A percentile compares a stretch with the other conserved stretches of the same genome.
Evolutionary conservation across 1,284 basidiomycete species (phyloP).

Genomic region (Takashimella tepidaria): DNA sequence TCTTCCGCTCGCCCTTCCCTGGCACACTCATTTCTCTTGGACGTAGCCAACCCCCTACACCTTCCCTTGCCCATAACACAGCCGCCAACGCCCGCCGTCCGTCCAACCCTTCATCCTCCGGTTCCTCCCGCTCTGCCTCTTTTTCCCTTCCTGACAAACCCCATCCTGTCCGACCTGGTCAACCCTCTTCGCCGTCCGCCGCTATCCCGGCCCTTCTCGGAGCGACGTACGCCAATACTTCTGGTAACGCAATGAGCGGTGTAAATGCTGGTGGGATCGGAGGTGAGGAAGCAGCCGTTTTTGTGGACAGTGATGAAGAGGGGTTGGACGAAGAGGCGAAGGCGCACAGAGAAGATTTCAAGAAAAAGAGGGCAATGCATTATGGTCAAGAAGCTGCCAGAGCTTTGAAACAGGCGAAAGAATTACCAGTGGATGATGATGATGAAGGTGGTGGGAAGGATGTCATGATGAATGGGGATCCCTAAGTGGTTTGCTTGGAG

Average conservation of each 20-base stretch:
- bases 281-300: slow-evolving; percentile 37
- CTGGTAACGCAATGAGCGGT: slow-evolving; percentile 27
- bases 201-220: slow-evolving; percentile 51
- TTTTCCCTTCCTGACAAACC: slow-evolving; percentile 54
- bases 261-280: slow-evolving; percentile 17
- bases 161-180: slow-evolving; percentile 36
- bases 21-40: too few species aligned
- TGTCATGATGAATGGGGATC: not conserved
- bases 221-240: slow-evolving; percentile 42
- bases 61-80: slow-evolving; percentile 10
- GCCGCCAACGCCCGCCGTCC: slow-evolving; percentile 21
- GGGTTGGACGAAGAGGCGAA: slow-evolving; percentile 86
- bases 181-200: slow-evolving; percentile 34
- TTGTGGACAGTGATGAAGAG: slow-evolving; percentile 62
- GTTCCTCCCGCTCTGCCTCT: slow-evolving; percentile 72
- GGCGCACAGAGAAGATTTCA: slow-evolving; percentile 74
- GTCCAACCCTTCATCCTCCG: slow-evolving; percentile 62
- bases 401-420: slow-evolving; percentile 65
- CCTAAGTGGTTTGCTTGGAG: too few species aligned
- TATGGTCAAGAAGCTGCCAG: slow-evolving; percentile 83
- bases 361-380: slow-evolving; percentile 73
- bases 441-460: slow-evolving; percentile 24
- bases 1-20: too few species aligned
- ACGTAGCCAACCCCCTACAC: slow-evolving; percentile 11
- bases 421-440: slow-evolving; percentile 35